Percentiles rank a stretch among this genome's conserved stretches.
phyloP scores from a whole-genome alignment of 192 early-diverging fungal species.

The Phycomyces blakesleeanus region DNA sequence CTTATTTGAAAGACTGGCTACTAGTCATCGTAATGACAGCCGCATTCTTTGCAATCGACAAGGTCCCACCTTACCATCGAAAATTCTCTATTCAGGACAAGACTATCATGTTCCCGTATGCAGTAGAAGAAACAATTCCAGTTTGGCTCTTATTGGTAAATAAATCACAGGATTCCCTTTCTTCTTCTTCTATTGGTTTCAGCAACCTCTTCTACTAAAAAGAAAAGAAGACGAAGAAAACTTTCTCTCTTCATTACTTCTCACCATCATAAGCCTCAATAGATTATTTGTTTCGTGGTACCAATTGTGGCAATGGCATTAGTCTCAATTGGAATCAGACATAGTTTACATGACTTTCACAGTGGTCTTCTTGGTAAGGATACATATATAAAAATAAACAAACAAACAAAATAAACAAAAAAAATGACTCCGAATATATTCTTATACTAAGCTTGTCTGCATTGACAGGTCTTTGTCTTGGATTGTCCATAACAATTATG shows the following conservation, averaged over 20 bases:
- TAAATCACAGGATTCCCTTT: too few species aligned
- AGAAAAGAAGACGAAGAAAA: neutral
- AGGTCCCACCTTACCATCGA: slow-evolving; percentile 62
- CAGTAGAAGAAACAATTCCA: slow-evolving; percentile 41
- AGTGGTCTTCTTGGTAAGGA: slow-evolving; percentile 38
- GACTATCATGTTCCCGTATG: slow-evolving; percentile 59
- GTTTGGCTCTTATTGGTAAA: slow-evolving; percentile 34
- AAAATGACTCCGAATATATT: neutral
- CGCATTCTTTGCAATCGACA: slow-evolving; percentile 55
- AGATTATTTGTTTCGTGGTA: slow-evolving; percentile 36
- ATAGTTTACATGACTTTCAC: slow-evolving; percentile 39
- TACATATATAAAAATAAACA: neutral
- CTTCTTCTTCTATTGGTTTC: too few species aligned
- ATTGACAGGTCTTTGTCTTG: slow-evolving; percentile 37
- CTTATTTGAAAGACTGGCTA: slow-evolving; percentile 38
- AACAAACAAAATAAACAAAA: neutral
- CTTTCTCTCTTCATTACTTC: neutral
- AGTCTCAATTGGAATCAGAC: slow-evolving; percentile 19
- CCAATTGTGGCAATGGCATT: slow-evolving; percentile 35
- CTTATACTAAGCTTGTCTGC: neutral
- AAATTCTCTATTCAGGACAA: slow-evolving; percentile 70
- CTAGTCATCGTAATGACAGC: slow-evolving; percentile 53
- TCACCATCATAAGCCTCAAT: neutral
- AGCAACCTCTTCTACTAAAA: too few species aligned
- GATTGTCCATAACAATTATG: slow-evolving; percentile 43